Percentiles rank a stretch among this genome's conserved stretches.
These are phyloP conservation scores for Paramecium pentaurelia DNA, from an alignment of 73 alveolate genomes.

Conservation along the genomic window DNA sequence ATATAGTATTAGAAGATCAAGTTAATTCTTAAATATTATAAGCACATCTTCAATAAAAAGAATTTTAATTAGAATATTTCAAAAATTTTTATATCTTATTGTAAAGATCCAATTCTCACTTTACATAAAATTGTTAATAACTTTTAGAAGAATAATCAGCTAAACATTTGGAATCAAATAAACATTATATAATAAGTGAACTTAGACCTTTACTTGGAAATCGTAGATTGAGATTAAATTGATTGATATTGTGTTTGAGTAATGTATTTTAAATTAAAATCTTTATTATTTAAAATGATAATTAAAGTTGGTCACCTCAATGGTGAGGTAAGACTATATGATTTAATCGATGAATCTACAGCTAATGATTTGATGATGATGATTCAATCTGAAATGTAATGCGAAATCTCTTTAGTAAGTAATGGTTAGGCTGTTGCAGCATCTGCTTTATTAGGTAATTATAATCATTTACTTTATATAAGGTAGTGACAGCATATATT, in stretches of 20 bases:
- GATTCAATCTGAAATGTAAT: conserved; percentile 10
- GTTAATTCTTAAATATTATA: not conserved
- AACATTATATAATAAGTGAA: not conserved
- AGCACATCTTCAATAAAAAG: not conserved
- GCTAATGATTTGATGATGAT: conserved; percentile 33
- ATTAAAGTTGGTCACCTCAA: not conserved
- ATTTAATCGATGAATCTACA: not conserved
- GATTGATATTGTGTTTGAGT: not conserved
- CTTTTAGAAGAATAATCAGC: not conserved
- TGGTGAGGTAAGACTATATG: conserved; percentile 34
- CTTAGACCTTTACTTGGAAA: not conserved
- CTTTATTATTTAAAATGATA: not conserved
- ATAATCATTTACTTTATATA: not conserved
- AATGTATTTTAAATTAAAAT: not conserved
- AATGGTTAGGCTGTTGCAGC: not conserved
- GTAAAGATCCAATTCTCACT: not conserved
- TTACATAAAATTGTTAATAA: not conserved
- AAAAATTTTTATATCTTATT: not conserved
- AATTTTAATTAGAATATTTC: not conserved
- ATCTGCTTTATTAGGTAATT: conserved; percentile 6
- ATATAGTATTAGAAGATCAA: not conserved
- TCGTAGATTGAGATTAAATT: not conserved
- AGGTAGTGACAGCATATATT: not conserved
- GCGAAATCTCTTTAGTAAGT: conserved; percentile 17
- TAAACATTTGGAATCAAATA: not conserved